A percentile compares a stretch with the other conserved stretches of the same genome.
These are phyloP conservation scores for Pistacia integerrima DNA, from an alignment of 345 rosid species.

Conservation along the genomic window DNA sequence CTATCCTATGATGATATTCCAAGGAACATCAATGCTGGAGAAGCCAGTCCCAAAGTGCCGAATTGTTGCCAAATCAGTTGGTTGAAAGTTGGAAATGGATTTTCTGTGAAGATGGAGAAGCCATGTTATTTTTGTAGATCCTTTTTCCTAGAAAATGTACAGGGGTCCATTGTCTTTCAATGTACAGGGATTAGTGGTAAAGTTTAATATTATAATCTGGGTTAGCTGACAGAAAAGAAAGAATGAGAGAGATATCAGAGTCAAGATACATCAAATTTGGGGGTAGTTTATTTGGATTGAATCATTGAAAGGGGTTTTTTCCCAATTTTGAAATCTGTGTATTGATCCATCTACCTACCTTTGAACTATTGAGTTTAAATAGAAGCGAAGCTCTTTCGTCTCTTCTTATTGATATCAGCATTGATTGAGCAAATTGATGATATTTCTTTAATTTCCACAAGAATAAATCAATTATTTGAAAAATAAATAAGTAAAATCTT, in stretches of 20 bases:
- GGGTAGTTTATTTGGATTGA: neutral
- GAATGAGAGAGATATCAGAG: neutral
- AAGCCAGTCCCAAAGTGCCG: slow-evolving; percentile 57
- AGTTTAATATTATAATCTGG: neutral
- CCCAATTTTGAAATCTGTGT: slow-evolving; percentile 12
- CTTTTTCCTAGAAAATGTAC: slow-evolving; percentile 24
- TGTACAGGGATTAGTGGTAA: slow-evolving; percentile 27
- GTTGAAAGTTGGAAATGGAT: neutral
- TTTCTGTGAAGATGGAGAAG: slow-evolving; percentile 20
- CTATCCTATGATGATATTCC: slow-evolving; percentile 74
- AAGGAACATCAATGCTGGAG: slow-evolving; percentile 82
- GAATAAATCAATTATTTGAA: too few relatives aligned
- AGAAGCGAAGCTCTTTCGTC: neutral
- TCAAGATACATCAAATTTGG: neutral
- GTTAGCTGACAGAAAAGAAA: neutral
- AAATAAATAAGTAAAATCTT: too few relatives aligned
- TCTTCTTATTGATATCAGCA: neutral
- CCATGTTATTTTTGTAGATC: slow-evolving; percentile 2
- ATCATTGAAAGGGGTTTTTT: neutral
- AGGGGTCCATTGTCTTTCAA: neutral
- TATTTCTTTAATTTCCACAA: too few relatives aligned
- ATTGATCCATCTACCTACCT: neutral
- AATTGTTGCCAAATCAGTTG: slow-evolving; percentile 27
- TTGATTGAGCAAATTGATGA: too few relatives aligned
- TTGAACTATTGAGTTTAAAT: neutral